These are phyloP conservation scores for Neospermospora avenae DNA, from an alignment of 2,329 filamentous ascomycete genomes.

Conservation along the genomic window DNA sequence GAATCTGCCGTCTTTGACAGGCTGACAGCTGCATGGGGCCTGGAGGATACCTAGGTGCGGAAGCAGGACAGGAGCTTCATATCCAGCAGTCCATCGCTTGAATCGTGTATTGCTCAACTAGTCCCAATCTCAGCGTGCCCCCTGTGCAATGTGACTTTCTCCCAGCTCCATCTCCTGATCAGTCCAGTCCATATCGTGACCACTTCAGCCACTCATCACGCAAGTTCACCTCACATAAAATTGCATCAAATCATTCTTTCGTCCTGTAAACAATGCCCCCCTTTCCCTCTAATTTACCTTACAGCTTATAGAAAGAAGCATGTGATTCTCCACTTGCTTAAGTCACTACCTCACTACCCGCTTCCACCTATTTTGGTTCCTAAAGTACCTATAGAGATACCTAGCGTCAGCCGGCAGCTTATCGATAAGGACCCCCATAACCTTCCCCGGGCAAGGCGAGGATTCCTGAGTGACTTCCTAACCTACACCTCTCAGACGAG, in stretches of 20 bases:
- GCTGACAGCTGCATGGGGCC: constrained; percentile 1
- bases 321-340: background rate
- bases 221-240: background rate
- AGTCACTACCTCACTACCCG: background rate
- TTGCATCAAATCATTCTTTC: too few species aligned
- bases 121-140: background rate
- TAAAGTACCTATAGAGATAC: too few species aligned
- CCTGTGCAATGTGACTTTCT: constrained; percentile 5
- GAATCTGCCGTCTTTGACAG: background rate
- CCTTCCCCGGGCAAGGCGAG: constrained; percentile 2
- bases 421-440: constrained; percentile 9
- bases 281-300: background rate
- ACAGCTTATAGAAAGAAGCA: background rate
- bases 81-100: background rate
- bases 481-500: constrained; percentile 7
- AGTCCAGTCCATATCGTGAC: background rate
- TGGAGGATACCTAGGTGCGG: background rate
- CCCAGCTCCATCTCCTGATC: constrained; percentile 4
- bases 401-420: background rate
- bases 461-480: background rate
- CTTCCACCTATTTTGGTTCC: background rate
- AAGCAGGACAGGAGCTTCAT: too few species aligned
- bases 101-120: constrained; percentile 1
- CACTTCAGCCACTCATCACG: background rate
- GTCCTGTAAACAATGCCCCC: too few species aligned